Percentiles rank a stretch among this genome's conserved stretches.
Evolutionary conservation across 1,284 basidiomycete species (phyloP).

Genomic region (Cerrena zonata): DNA sequence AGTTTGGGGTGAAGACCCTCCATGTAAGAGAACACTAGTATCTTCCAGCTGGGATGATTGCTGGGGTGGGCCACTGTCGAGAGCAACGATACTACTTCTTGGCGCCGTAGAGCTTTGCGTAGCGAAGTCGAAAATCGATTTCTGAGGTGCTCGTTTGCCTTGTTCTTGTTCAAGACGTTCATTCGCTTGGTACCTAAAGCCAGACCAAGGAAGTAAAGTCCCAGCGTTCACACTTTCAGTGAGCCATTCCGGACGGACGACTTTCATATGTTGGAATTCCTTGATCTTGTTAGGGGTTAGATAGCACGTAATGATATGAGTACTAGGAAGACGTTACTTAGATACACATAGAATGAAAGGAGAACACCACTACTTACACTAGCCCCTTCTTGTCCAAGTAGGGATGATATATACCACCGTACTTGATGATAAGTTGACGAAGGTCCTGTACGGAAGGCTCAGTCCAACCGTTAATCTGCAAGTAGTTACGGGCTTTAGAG

Average conservation of each 20-base stretch:
- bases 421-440: slow-evolving; percentile 70
- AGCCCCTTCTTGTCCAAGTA: slow-evolving; percentile 76
- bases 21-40: not conserved
- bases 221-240: slow-evolving; percentile 66
- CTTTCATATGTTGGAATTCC: slow-evolving; percentile 85
- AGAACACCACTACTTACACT: slow-evolving; percentile 41
- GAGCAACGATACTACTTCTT: not conserved
- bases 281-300: slow-evolving; percentile 84
- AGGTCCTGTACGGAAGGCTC: slow-evolving; percentile 83
- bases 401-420: slow-evolving; percentile 81
- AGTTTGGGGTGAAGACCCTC: slow-evolving; percentile 8
- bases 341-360: slow-evolving; percentile 3
- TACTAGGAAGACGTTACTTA: slow-evolving; percentile 51
- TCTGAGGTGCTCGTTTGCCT: slow-evolving; percentile 38
- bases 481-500: not conserved
- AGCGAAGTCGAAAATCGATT: slow-evolving; percentile 26
- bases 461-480: slow-evolving; percentile 86
- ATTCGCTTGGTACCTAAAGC: slow-evolving; percentile 52
- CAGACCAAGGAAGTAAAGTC: slow-evolving; percentile 70
- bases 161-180: slow-evolving; percentile 45
- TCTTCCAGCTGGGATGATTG: slow-evolving; percentile 1
- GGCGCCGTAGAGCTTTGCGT: slow-evolving; percentile 10
- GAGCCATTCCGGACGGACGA: slow-evolving; percentile 85
- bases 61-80: not conserved
- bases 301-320: slow-evolving; percentile 85